Conservation (phyloP, 1,284 basidiomycete species). For the Malassezia psittaci region DNA sequence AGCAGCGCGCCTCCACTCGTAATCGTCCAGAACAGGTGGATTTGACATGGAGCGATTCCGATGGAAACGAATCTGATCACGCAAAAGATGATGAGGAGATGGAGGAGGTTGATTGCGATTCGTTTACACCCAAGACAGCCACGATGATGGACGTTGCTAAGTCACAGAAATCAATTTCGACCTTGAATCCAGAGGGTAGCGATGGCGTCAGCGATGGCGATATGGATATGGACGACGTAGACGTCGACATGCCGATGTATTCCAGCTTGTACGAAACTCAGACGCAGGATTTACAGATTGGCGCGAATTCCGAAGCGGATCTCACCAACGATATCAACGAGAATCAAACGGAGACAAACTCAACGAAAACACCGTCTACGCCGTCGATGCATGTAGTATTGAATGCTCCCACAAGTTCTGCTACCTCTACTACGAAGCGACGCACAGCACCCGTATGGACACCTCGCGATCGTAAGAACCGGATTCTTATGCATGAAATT, state of each 20-base stretch:
- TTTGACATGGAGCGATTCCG: no score
- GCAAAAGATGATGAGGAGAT: no score
- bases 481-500: constrained; percentile 39
- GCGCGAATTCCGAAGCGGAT: constrained; percentile 19
- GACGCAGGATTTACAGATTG: constrained; percentile 7
- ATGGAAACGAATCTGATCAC: no score
- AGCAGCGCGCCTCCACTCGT: no score
- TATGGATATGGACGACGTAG: constrained; percentile 34
- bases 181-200: no score
- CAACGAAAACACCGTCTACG: constrained; percentile 7
- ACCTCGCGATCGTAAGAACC: constrained; percentile 36
- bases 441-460: constrained; percentile 24
- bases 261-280: constrained; percentile 23
- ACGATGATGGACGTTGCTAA: neutral
- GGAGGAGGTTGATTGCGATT: no score
- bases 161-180: neutral
- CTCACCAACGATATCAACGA: neutral
- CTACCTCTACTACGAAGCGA: constrained; percentile 21
- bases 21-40: no score
- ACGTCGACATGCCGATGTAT: constrained; percentile 22
- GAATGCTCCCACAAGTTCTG: constrained; percentile 4
- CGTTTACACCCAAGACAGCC: neutral
- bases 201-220: constrained; percentile 21
- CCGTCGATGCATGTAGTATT: constrained; percentile 23
- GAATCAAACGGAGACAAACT: neutral